phyloP scores from a whole-genome alignment of 176 grass and related monocot species.

The Bothriochloa decipiens region DNA sequence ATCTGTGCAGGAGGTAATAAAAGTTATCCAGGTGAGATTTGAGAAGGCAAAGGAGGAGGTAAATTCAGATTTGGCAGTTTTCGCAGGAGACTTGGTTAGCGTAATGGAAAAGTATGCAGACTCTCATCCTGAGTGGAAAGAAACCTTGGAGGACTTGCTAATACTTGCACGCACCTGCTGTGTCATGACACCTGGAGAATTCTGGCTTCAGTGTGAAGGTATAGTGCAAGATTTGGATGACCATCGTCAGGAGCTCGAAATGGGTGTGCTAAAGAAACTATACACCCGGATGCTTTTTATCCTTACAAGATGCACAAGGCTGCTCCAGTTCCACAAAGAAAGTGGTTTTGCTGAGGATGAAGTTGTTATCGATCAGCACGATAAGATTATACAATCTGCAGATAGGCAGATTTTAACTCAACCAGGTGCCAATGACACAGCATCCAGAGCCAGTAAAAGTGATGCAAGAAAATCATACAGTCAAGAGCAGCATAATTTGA shows the following conservation, averaged over 20 bases:
- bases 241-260: slow-evolving; percentile 83
- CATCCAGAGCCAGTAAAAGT: slow-evolving; percentile 51
- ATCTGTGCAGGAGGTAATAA: slow-evolving; percentile 83
- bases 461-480: slow-evolving; percentile 90
- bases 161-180: slow-evolving; percentile 97
- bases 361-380: slow-evolving; percentile 73
- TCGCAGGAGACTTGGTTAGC: slow-evolving; percentile 94
- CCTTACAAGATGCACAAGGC: slow-evolving; percentile 94
- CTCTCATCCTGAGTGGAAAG: slow-evolving; percentile 96
- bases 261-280: slow-evolving; percentile 93
- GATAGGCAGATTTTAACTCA: slow-evolving; percentile 60
- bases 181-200: slow-evolving; percentile 91
- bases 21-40: slow-evolving; percentile 91
- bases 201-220: slow-evolving; percentile 99
- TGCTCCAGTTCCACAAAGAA: slow-evolving; percentile 99
- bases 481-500: slow-evolving; percentile 92
- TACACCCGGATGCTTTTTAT: slow-evolving; percentile 98
- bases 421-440: slow-evolving; percentile 44
- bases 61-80: slow-evolving; percentile 89
- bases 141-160: slow-evolving; percentile 94
- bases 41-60: slow-evolving; percentile 99
- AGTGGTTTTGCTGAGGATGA: slow-evolving; percentile 91
- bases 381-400: slow-evolving; percentile 80
- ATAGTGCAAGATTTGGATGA: slow-evolving; percentile 99
- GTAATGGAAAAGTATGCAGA: slow-evolving; percentile 96